Evolutionary conservation across 2,329 filamentous ascomycete species (phyloP), one percentile per base, ranked within the genome.

Genomic region (Aspergillus neoniger): DNA sequence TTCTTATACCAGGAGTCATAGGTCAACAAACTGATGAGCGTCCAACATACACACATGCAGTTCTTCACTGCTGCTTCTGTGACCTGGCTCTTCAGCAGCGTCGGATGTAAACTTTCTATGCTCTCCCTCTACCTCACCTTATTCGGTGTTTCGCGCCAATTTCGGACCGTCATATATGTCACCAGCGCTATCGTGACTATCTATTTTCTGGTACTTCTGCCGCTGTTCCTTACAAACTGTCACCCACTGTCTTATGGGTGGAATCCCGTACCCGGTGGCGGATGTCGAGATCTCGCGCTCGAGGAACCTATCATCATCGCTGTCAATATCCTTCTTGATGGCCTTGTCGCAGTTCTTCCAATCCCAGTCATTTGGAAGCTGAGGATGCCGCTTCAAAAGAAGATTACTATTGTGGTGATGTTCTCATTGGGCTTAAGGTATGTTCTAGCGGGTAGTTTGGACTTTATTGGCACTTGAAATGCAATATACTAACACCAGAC

Each of bases 171-270:
- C 28, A 58, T 62, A n/a, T 60, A 50, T 41, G 48, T 61, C 10
- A 57, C 59, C 8, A 55, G 60, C 38, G 44, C 59, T 9, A 38
- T 64, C 4, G 54, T 64, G 5, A 32, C 48, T 8, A 57, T 39
- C 19, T 64, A 63, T 36, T 64, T 64, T 36, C 49, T 64, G 19
- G 47, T 51, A 1, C 60, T 63, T 17, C 32, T 64, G 9, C 57
- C 60, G 2, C 21, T 60, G 0, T 62, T 60, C 25, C 60, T 64
- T 12, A 64, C 62, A 0, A 60, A 64, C 23, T 60, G 60, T 48
- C 60, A 64, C 25, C 62, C 62, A 1, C 50, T 64, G 23, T 64
- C 62, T 6, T 57, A 64, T 36, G 49, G 57, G 28, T 62, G 59
- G 59, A 32, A 59, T 25, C 59, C 62, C 4, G 56, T 57, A 0